Evolutionary conservation across 306 rosid genomes (phyloP).

Genomic region (Abrus precatorius): DNA sequence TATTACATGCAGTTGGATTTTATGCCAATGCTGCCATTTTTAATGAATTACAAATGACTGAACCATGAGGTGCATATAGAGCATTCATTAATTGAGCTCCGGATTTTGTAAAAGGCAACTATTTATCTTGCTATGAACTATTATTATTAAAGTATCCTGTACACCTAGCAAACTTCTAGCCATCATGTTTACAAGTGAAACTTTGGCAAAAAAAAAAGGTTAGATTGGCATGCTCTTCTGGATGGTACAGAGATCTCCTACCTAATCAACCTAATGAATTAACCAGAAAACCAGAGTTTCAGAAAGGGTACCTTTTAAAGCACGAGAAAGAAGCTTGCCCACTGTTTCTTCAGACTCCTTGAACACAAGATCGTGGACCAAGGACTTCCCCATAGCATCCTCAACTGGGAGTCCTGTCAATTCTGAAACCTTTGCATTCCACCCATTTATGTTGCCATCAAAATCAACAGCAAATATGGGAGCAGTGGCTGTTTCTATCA

Average conservation of each 20-base stretch:
- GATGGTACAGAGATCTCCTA: constrained; percentile 30
- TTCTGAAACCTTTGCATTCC: constrained; percentile 96
- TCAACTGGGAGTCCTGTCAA: constrained; percentile 91
- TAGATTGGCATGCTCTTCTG: constrained; percentile 16
- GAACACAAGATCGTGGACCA: constrained; percentile 82
- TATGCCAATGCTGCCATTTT: not conserved
- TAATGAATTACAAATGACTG: constrained; percentile 36
- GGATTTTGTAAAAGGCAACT: constrained; percentile 11
- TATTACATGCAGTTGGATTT: constrained; percentile 9
- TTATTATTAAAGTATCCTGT: constrained; percentile 1
- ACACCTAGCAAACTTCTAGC: constrained; percentile 25
- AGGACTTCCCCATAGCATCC: constrained; percentile 94
- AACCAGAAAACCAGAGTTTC: constrained; percentile 29
- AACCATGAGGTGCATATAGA: constrained; percentile 9
- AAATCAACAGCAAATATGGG: constrained; percentile 94
- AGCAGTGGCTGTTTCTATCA: constrained; percentile 99
- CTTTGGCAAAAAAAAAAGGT: constrained; percentile 19
- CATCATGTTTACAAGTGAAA: constrained; percentile 17
- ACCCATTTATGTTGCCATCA: constrained; percentile 90
- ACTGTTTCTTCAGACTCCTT: constrained; percentile 82
- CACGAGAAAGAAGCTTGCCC: constrained; percentile 73
- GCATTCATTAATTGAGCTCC: constrained; percentile 25
- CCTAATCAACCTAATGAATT: constrained; percentile 32
- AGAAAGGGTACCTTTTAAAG: constrained; percentile 78
- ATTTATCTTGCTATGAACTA: constrained; percentile 19